phyloP scores from a whole-genome alignment of 306 rosid species.

The Trifolium dubium region DNA sequence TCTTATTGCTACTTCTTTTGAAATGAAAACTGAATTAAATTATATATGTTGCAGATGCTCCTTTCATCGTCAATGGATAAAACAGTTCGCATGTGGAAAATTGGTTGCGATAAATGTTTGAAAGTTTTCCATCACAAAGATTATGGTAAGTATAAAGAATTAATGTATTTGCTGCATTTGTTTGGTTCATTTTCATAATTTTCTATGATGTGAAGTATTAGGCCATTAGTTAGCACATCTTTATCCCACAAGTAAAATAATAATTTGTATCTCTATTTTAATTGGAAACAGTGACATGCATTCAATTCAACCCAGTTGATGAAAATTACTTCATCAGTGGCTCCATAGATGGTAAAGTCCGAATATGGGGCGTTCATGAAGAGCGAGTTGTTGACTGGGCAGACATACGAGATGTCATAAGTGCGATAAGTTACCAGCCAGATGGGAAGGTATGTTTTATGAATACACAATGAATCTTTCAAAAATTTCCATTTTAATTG shows the following conservation, averaged over 20 bases:
- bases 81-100: slow-evolving; percentile 85
- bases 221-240: not conserved
- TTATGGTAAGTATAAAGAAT: slow-evolving; percentile 57
- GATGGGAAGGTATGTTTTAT: slow-evolving; percentile 71
- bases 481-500: slow-evolving; percentile 12
- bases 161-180: not conserved
- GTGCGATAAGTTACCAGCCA: slow-evolving; percentile 78
- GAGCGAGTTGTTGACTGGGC: slow-evolving; percentile 92
- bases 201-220: not conserved
- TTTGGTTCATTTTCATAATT: slow-evolving; percentile 23
- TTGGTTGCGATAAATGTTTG: slow-evolving; percentile 61
- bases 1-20: slow-evolving; percentile 5
- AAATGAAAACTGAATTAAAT: slow-evolving; percentile 32
- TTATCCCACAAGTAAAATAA: slow-evolving; percentile 19
- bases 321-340: slow-evolving; percentile 85
- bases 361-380: slow-evolving; percentile 79
- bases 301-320: slow-evolving; percentile 82
- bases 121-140: slow-evolving; percentile 71
- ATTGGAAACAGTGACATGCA: slow-evolving; percentile 76
- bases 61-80: slow-evolving; percentile 93
- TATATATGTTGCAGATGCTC: slow-evolving; percentile 65
- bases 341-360: slow-evolving; percentile 87
- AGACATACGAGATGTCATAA: slow-evolving; percentile 72
- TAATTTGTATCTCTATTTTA: slow-evolving; percentile 17
- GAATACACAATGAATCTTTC: slow-evolving; percentile 20